Base-by-base conservation (phyloP, 257 asterid species). In the Pogostemon cablin region DNA sequence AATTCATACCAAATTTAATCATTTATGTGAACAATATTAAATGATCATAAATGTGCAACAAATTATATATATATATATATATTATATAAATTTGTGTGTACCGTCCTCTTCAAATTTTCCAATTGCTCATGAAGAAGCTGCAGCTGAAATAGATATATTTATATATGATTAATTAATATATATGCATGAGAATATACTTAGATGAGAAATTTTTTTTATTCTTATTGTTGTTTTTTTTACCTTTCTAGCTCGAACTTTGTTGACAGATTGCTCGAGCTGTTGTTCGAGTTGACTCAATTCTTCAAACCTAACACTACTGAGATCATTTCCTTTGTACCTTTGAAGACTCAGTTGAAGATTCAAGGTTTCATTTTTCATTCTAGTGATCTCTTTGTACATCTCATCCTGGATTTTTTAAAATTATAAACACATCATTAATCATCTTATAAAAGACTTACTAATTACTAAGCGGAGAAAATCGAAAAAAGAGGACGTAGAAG, bases 41-140 rank as follows among this genome's bases (percentile, higher is more conserved):
- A 65, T 7, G 41, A 62, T 15, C 17, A 15, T 15, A 62, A 62
- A 25, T 8, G 15, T 6, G 46, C 6, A 50, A 50, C 20, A 55
- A 20, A 55, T 2, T 5, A 4, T 1, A 54, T 0, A 54, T 10
- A 8, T 10, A 8, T 15, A 15, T 15, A 15, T 15, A 15, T 15
- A 15, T 15, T 15, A 15, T 15, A 15, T 15, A 15, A 15, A 15
- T 15, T 15, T 15, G 17, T 15, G 17, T 75, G 0, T 82, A 91
- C 97, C 87, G 90, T 84, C 79, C 79, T 84, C 85, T 89, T 88
- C 4, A 89, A 86, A 78, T 91, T 91, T 48, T 89, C 95, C 76
- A 91, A 44, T 72, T 91, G 95, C 76, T 89, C 95, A 3, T 84
- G 85, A 73, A 89, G 80, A 39, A 91, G 95, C 76, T 91, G 86